Evolutionary conservation across 1,284 basidiomycete species (phyloP), one percentile per base, ranked within the genome.

Genomic region (Cutaneotrichosporon mucoides): DNA sequence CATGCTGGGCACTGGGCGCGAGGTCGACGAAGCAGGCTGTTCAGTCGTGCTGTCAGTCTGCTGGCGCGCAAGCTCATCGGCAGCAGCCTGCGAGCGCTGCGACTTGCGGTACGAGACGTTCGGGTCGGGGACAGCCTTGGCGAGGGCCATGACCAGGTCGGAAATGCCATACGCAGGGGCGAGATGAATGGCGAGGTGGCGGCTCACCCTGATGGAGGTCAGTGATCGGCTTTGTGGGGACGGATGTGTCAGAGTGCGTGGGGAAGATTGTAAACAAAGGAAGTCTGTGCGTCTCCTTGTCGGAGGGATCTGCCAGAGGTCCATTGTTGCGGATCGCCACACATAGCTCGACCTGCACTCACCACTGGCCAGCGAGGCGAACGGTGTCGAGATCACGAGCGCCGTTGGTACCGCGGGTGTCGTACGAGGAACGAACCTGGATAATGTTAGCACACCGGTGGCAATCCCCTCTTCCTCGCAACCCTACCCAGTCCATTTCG

Each of bases 331-430:
- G 16, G 36, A 16, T 24, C 37, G 15, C 9, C 13, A 51, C 44
- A 46, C 44, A n/a, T 15, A 46, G 24, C 15, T 13, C 38, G 9
- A 40, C 38, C 49, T 13, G n/a, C 15, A 68, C 73, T 45, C 56
- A 76, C 78, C 78, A 97, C 55, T 87, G 89, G 24, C 93, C 93
- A 13, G 93, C 92, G 53, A 97, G 86, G 65, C 91, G 66, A 54
- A 88, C 69, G 83, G 72, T 73, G 51, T 72, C 84, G 68, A 84
- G 81, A 54, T 79, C 85, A 10, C 85, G 65, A 24, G 84, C 86
- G 15, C 91, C 92, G 76, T 96, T 96, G 69, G 90, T 90, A 36
- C 87, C 86, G 6, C 84, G 73, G 55, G 88, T 84, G 75, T 96
- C 90, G 78, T 85, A 90, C 67, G 81, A 84, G 34, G 86, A 84